Percentiles rank a stretch among this genome's conserved stretches.
These are phyloP conservation scores for Scleroderma bovista DNA, from an alignment of 768 basidiomycete genomes.

Conservation along the genomic window DNA sequence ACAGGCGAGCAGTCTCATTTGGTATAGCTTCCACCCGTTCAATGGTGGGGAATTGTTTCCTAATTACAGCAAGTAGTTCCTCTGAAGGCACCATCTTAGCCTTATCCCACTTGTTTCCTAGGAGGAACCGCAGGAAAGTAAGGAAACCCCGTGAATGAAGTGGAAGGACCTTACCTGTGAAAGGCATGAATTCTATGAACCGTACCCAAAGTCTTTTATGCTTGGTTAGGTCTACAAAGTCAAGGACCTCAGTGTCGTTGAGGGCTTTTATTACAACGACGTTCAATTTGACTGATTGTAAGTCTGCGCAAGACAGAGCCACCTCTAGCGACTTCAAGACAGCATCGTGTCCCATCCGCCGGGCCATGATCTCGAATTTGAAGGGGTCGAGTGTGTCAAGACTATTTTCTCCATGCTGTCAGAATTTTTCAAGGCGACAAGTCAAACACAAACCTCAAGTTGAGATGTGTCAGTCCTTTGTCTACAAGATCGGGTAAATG, in stretches of 20 bases:
- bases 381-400: conserved; percentile 81
- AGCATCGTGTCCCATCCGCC: conserved; percentile 69
- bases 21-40: conserved; percentile 56
- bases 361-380: conserved; percentile 85
- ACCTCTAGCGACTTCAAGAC: conserved; percentile 62
- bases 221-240: conserved; percentile 75
- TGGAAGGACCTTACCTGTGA: conserved; percentile 52
- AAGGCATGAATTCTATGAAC: conserved; percentile 95
- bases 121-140: neutral
- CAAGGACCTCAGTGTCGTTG: conserved; percentile 74
- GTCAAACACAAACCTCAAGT: conserved; percentile 45
- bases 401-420: conserved; percentile 32
- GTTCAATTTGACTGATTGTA: conserved; percentile 73
- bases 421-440: neutral
- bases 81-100: conserved; percentile 76
- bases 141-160: neutral
- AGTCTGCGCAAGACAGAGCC: conserved; percentile 48
- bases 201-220: conserved; percentile 61
- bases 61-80: conserved; percentile 51
- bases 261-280: conserved; percentile 77
- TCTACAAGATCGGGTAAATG: conserved; percentile 61
- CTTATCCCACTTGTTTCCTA: conserved; percentile 84
- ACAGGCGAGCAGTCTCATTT: conserved; percentile 80
- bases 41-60: conserved; percentile 42
- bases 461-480: conserved; percentile 74